Evolutionary conservation across 2,329 filamentous ascomycete species (phyloP), one percentile per base, ranked within the genome.

Genomic region (Aphanoascus verrucosus): DNA sequence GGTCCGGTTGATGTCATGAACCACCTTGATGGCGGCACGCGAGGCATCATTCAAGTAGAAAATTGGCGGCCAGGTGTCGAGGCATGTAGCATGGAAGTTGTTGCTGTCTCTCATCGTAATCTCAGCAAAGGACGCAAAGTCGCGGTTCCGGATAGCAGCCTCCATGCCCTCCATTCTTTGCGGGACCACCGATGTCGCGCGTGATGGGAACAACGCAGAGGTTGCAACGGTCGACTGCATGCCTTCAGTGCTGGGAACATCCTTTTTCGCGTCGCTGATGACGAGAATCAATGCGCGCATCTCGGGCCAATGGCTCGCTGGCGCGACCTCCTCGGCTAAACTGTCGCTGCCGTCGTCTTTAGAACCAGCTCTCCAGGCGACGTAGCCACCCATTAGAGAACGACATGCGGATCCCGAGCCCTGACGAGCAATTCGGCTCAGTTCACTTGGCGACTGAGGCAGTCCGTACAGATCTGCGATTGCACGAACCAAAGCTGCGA

Each of bases 31-130:
- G 5, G 91, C 89, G 1, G 91, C 88, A 37, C 86, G 78, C 17
- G 85, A 91, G 14, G 91, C 84, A 67, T 98, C 93, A 72, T 96
- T 98, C 78, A 98, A 84, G 77, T 98, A 98, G 72, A 95, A 96
- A 67, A 98, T 98, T 15, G 94, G 93, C 43, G 94, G 93, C 72
- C 88, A 89, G 1, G 93, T 97, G 68, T 98, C 93, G 62, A 94
- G 76, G 69, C 93, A 97, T 54, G 85, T 88, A 37, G 93, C 88
- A 70, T 98, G 93, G 82, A 98, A 98, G 56, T 83, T 88, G 74
- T 98, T 98, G 66, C 86, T 94, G 68, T 98, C 93, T 69, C 84
- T 85, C 90, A 96, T 98, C 14, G 93, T 95, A 57, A 96, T 79
- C 67, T 87, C 83, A 20, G 85, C 93, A 65, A 98, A 98, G 17